A percentile compares a stretch with the other conserved stretches of the same genome.
These are phyloP conservation scores for Athelia psychrophila DNA, from an alignment of 1,284 basidiomycete genomes.

Conservation along the genomic window DNA sequence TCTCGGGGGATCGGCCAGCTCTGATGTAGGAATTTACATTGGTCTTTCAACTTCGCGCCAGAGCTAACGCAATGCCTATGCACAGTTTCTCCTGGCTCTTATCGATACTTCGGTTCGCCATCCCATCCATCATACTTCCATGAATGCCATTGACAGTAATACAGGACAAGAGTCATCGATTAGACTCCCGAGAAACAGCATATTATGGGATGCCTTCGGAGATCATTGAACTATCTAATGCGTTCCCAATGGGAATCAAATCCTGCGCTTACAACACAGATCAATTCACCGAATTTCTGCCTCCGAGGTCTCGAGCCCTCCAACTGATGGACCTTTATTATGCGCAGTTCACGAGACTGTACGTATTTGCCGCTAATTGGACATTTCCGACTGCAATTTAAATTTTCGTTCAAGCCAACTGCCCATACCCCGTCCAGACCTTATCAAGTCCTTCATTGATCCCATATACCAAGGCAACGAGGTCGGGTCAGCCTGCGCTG, in stretches of 20 bases:
- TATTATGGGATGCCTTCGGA: constrained; percentile 34
- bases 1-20: constrained; percentile 44
- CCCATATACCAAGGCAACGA: constrained; percentile 35
- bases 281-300: constrained; percentile 33
- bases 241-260: constrained; percentile 47
- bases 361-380: constrained; percentile 18
- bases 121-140: too few species aligned
- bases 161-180: background rate
- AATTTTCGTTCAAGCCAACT: constrained; percentile 39
- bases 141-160: too few species aligned
- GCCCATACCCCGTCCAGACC: constrained; percentile 36
- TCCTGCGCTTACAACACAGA: constrained; percentile 32
- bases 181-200: background rate
- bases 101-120: too few species aligned
- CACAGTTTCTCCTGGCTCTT: too few species aligned
- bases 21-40: constrained; percentile 33
- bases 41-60: too few species aligned
- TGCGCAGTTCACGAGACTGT: constrained; percentile 45
- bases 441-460: constrained; percentile 32
- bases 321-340: constrained; percentile 41
- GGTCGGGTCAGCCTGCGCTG: constrained; percentile 23
- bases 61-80: constrained; percentile 4
- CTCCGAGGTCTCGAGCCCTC: constrained; percentile 34
- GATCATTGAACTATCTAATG: constrained; percentile 40
- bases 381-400: background rate